Conservation (phyloP, 345 rosid species). For the Eucalyptus viminalis region DNA sequence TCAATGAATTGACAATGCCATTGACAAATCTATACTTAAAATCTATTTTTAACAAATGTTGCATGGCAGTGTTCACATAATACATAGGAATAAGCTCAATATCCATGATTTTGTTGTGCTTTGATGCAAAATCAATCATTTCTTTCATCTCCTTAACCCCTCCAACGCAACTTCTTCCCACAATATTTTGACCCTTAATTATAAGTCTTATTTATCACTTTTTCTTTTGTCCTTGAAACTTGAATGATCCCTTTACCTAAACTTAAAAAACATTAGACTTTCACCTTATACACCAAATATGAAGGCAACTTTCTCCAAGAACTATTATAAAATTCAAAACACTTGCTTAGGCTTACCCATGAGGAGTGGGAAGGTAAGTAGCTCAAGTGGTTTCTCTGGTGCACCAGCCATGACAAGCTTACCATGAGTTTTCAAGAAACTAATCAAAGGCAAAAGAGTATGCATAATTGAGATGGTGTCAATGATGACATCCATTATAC, state of each 20-base stretch:
- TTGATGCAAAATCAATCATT: conserved; percentile 3
- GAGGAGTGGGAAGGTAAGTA: conserved; percentile 18
- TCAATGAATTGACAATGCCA: conserved; percentile 2
- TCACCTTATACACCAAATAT: neutral
- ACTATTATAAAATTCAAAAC: too few species aligned
- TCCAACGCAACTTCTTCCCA: neutral
- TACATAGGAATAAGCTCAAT: conserved; percentile 9
- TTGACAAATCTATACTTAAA: conserved; percentile 12
- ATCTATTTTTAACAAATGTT: neutral
- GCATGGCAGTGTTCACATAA: conserved; percentile 6
- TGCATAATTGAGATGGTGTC: conserved; percentile 29
- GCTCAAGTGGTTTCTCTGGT: conserved; percentile 19
- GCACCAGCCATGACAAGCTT: conserved; percentile 27
- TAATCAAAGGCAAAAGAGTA: conserved; percentile 13
- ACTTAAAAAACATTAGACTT: neutral
- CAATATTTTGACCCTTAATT: conserved; percentile 8
- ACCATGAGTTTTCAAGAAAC: conserved; percentile 17
- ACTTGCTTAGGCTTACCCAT: conserved; percentile 2
- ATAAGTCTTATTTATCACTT: neutral
- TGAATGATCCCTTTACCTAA: neutral
- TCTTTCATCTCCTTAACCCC: conserved; percentile 23
- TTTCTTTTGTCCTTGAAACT: neutral
- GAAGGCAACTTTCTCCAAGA: neutral
- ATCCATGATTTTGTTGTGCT: neutral
- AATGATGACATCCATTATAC: conserved; percentile 19